These are phyloP conservation scores for Potentilla sterilis DNA, from an alignment of 306 rosid genomes.

Conservation along the genomic window DNA sequence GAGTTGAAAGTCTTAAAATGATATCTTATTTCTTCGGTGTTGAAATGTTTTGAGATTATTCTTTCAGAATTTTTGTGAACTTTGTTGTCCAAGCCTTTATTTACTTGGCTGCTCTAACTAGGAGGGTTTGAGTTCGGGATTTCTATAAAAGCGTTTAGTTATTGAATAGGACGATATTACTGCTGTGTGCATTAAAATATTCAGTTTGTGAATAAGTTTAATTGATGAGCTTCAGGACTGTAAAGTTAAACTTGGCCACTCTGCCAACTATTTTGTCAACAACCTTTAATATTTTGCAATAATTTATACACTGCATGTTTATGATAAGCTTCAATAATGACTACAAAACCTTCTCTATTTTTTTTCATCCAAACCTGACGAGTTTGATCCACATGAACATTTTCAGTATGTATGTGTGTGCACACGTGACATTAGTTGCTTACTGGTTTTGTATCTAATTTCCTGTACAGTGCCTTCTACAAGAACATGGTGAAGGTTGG, in stretches of 20 bases:
- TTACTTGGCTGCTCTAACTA: background rate
- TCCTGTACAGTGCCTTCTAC: constrained; percentile 71
- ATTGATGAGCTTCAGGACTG: too few relatives aligned
- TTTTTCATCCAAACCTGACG: background rate
- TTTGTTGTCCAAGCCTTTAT: background rate
- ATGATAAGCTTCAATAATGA: background rate
- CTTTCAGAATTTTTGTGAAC: background rate
- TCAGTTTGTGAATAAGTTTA: too few relatives aligned
- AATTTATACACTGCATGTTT: too few relatives aligned
- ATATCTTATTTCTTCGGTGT: too few relatives aligned
- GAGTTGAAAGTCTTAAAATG: background rate
- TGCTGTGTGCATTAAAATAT: background rate
- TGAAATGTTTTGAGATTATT: too few relatives aligned
- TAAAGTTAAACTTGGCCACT: background rate
- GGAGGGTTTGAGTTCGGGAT: background rate
- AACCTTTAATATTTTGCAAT: background rate
- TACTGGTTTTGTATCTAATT: background rate
- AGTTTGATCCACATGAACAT: background rate
- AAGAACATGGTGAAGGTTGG: constrained; percentile 73
- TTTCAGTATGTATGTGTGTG: background rate
- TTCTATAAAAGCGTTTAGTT: background rate
- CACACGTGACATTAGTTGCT: background rate
- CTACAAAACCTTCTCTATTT: background rate
- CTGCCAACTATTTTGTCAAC: background rate
- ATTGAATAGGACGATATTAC: background rate